Base-by-base conservation (phyloP, 2,329 filamentous ascomycete species). In the Zymoseptoria pseudotritici region DNA sequence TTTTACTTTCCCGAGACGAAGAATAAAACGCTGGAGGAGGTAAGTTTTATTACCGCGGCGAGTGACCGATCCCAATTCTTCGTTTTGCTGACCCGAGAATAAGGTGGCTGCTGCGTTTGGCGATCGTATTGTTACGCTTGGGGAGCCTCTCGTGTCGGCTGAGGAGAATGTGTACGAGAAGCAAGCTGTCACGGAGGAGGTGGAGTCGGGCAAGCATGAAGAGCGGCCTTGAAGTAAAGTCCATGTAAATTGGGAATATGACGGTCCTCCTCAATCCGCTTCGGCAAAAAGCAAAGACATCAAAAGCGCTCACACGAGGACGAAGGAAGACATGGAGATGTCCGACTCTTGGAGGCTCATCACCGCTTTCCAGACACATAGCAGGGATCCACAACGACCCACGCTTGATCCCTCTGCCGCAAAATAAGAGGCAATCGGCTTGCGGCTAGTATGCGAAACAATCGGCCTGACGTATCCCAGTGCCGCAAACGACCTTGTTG, bases 1-100 rank as follows among this genome's bases (percentile, higher is more conserved):
- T 75, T 83, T 55, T 83, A 78, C 67, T 84, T 83, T 70, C 82
- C 81, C 54, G 58, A 72, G 46, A 72, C 70, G 0, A 64, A 61
- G 31, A 65, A 68, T 50, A 72, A 72, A 61, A 70, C 69, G 0
- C 56, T 71, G 1, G 69, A 72, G 42, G 69, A 71, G 52, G 17
- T 46, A 17, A 8, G 26, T 29, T 9, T 2, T 4, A 29, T 7
- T 7, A 29, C 8, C 8, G 26, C 26, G 26, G 26, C 26, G 26
- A 29, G 26, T 29, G 26, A 29, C 26, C 26, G 8, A 29, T 29
- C 9, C 7, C 26, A 29, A 29, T 29, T 29, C 1, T 29, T 9
- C 26, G 8, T 29, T 29, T 9, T 7, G 26, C 26, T 29, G 26
- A 29, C 6, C 26, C 26, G 7, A 8, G 26, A 29, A 29, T 2